These are phyloP conservation scores for Blastocystis hominis DNA, from an alignment of 352 stramenopile genomes.

Conservation along the genomic window DNA sequence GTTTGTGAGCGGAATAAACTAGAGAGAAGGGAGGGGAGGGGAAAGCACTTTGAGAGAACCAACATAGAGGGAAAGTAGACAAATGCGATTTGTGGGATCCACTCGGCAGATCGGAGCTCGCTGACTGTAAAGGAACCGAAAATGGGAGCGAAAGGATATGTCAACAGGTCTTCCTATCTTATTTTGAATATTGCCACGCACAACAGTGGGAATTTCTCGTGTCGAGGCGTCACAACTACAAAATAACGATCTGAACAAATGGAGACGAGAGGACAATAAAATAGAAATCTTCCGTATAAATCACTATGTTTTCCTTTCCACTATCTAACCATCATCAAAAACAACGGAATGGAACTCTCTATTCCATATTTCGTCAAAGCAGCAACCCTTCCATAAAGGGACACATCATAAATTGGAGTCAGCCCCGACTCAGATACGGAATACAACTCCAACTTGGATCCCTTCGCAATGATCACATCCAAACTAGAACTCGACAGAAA, in stretches of 20 bases:
- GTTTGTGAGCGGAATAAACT: constrained; percentile 41
- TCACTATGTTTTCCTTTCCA: background rate
- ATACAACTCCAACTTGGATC: constrained; percentile 44
- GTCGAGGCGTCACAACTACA: background rate
- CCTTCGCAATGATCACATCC: constrained; percentile 41
- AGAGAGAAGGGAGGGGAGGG: background rate
- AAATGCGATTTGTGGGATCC: constrained; percentile 43
- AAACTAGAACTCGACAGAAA: constrained; percentile 33
- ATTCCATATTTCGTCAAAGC: constrained; percentile 11
- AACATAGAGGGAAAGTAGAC: constrained; percentile 31
- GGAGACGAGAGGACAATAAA: constrained; percentile 15
- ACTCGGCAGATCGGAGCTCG: constrained; percentile 1
- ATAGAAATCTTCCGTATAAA: constrained; percentile 34
- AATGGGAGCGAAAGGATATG: background rate
- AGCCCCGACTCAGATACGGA: constrained; percentile 30
- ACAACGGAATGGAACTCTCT: background rate
- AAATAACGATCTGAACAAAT: background rate
- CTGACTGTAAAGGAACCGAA: background rate
- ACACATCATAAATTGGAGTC: constrained; percentile 33
- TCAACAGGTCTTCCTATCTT: constrained; percentile 20
- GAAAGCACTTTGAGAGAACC: background rate
- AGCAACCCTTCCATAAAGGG: constrained; percentile 51
- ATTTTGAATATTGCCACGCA: constrained; percentile 27
- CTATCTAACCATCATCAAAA: background rate
- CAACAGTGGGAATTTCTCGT: background rate